Evolutionary conservation across 2,329 filamentous ascomycete species (phyloP), one percentile per base, ranked within the genome.

Genomic region (Exophiala sp.): DNA sequence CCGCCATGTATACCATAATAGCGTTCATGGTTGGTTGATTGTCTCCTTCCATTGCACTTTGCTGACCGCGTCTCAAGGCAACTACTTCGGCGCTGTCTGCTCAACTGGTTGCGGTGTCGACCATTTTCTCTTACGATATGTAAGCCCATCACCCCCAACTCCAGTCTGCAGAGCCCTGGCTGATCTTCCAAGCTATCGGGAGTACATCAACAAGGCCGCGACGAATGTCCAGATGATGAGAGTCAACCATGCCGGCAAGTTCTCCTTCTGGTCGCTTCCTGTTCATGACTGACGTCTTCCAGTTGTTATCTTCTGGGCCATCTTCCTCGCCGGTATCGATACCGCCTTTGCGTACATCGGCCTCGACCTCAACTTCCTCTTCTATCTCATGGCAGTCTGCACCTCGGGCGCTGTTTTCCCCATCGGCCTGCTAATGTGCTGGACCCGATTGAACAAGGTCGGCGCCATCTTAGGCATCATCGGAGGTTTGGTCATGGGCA

Each of bases 1-100:
- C 88, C 1, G 80, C 82, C 1, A 86, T 81, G 0, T 88, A 86
- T 0, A 76, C 93, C 1, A 70, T 95, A 7, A 81, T 95, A 56
- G 77, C 94, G 45, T 94, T 95, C 72, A 88, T 94, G 81, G 89
- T 34, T 8, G 14, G 30, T 34, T 13, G 9, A 16, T 34, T n/a
- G 30, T 34, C 13, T 6, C 30, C 8, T n/a, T 3, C 6, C 30
- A 10, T 27, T 27, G 24, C 24, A 6, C 10, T 27, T 34, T 34
- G 30, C 30, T 34, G 30, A 34, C 14, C 30, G 14, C 5, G 6
- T 16, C 6, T 3, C 14, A 34, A 34, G 30, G 30, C 47, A 39
- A 44, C 41, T 9, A 71, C 69, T 2, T 76, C 72, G 0, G 77
- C 74, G 0, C 68, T 76, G 1, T 75, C 72, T 0, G 74, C 75